Evolutionary conservation across 2,329 filamentous ascomycete species (phyloP).

Genomic region (Trichothecium sympodiale): DNA sequence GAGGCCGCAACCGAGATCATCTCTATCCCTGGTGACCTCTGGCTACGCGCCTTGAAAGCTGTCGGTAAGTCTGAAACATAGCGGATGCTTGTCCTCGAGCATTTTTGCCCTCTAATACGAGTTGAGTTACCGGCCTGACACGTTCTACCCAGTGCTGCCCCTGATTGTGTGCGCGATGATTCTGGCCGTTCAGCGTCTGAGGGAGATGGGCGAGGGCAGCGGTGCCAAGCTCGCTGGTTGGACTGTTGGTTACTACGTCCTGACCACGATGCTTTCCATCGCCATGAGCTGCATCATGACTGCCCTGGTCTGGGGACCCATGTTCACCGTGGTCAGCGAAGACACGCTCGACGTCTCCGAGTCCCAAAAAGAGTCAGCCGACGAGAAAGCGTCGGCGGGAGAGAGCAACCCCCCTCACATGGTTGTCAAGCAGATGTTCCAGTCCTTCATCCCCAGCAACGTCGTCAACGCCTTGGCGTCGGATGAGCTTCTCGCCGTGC

Average conservation of each 20-base stretch:
- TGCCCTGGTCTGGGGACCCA: slow-evolving; percentile 32
- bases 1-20: slow-evolving; percentile 28
- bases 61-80: slow-evolving; percentile 24
- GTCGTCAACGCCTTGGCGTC: slow-evolving; percentile 33
- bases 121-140: neutral
- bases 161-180: slow-evolving; percentile 42
- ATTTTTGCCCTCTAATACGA: too few species aligned
- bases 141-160: slow-evolving; percentile 28
- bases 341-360: slow-evolving; percentile 16
- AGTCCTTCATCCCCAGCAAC: slow-evolving; percentile 37
- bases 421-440: slow-evolving; percentile 35
- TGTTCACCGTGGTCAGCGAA: slow-evolving; percentile 26
- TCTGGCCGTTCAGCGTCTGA: slow-evolving; percentile 35
- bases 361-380: slow-evolving; percentile 10
- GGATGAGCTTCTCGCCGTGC: slow-evolving; percentile 32
- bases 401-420: slow-evolving; percentile 26
- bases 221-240: slow-evolving; percentile 28
- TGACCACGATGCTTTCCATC: slow-evolving; percentile 38
- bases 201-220: slow-evolving; percentile 30
- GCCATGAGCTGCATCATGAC: slow-evolving; percentile 33
- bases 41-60: slow-evolving; percentile 36
- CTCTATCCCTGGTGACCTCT: slow-evolving; percentile 36
- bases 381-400: slow-evolving; percentile 19
- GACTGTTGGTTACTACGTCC: slow-evolving; percentile 38
- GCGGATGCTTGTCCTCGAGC: neutral